Conservation (phyloP, 1,284 basidiomycete genomes). For the Cryptococcus wingfieldii region DNA sequence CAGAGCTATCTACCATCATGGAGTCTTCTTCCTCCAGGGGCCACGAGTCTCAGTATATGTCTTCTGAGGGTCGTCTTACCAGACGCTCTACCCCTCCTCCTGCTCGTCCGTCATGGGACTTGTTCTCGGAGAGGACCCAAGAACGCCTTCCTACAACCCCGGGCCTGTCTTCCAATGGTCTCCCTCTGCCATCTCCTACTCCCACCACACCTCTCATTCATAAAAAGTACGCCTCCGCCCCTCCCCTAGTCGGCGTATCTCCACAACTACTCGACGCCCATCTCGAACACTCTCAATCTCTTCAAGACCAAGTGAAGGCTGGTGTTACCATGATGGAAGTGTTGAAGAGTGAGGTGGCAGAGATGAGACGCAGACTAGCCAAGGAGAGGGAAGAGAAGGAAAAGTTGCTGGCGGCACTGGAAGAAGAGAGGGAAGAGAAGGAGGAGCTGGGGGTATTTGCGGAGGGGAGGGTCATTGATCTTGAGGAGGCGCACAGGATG, state of each 20-base stretch:
- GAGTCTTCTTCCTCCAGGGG: slow-evolving; percentile 10
- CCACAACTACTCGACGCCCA: slow-evolving; percentile 18
- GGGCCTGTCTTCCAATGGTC: slow-evolving; percentile 1
- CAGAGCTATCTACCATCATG: slow-evolving; percentile 20
- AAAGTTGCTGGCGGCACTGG: neutral
- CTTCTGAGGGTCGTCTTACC: neutral
- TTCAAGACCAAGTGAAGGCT: slow-evolving; percentile 20
- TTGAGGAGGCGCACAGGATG: slow-evolving; percentile 6
- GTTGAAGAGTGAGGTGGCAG: slow-evolving; percentile 12
- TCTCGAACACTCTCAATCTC: slow-evolving; percentile 13
- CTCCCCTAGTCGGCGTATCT: slow-evolving; percentile 13
- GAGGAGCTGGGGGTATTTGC: slow-evolving; percentile 3
- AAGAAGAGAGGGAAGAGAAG: slow-evolving; percentile 10
- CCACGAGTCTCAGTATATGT: neutral
- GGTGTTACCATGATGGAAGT: slow-evolving; percentile 14
- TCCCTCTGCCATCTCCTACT: slow-evolving; percentile 5
- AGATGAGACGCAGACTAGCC: slow-evolving; percentile 6
- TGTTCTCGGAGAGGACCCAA: neutral
- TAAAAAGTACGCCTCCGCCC: slow-evolving; percentile 19
- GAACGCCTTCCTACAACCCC: slow-evolving; percentile 2
- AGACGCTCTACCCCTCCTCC: neutral
- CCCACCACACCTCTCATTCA: neutral
- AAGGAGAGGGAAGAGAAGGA: slow-evolving; percentile 7
- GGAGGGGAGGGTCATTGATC: slow-evolving; percentile 3
- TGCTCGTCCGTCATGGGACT: neutral